A percentile compares a stretch with the other conserved stretches of the same genome.
These are phyloP conservation scores for Fusarium secorum DNA, from an alignment of 2,329 filamentous ascomycete genomes.

Conservation along the genomic window DNA sequence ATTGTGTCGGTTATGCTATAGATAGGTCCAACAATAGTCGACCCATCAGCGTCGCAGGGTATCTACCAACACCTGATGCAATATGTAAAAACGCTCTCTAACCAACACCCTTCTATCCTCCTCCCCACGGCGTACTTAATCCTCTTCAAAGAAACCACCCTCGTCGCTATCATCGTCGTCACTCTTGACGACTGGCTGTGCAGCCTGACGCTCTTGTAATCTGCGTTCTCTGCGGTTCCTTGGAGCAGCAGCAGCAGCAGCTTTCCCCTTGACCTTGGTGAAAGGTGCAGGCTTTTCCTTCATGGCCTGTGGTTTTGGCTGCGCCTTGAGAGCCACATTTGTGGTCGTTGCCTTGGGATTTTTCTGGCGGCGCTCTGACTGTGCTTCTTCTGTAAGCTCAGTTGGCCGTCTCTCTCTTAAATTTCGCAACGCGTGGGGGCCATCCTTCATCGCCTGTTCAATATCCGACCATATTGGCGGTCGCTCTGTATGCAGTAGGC, in stretches of 20 bases:
- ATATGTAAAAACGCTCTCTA: conserved; percentile 18
- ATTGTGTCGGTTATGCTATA: conserved; percentile 9
- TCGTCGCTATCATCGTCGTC: conserved; percentile 61
- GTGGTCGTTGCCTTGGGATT: conserved; percentile 31
- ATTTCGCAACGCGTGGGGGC: conserved; percentile 58
- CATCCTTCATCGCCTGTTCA: conserved; percentile 69
- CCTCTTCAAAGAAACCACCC: conserved; percentile 65
- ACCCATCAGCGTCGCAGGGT: conserved; percentile 21
- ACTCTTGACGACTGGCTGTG: conserved; percentile 44
- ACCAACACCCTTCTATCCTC: background rate
- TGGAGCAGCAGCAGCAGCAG: conserved; percentile 41
- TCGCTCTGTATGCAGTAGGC: conserved; percentile 55
- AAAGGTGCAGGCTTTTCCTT: conserved; percentile 22
- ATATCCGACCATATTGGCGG: conserved; percentile 73
- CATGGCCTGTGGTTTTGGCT: conserved; percentile 30
- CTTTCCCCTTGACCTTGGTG: conserved; percentile 32
- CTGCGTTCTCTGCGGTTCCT: conserved; percentile 50
- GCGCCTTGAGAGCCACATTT: conserved; percentile 28
- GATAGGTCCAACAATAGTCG: conserved; percentile 15
- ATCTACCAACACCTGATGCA: conserved; percentile 34
- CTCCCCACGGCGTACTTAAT: background rate
- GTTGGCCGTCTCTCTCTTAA: conserved; percentile 61
- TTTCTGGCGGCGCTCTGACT: conserved; percentile 20
- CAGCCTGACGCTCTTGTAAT: conserved; percentile 46
- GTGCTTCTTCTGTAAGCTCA: conserved; percentile 20